Evolutionary conservation across 2,329 filamentous ascomycete species (phyloP).

Genomic region (Coniella lustricola): DNA sequence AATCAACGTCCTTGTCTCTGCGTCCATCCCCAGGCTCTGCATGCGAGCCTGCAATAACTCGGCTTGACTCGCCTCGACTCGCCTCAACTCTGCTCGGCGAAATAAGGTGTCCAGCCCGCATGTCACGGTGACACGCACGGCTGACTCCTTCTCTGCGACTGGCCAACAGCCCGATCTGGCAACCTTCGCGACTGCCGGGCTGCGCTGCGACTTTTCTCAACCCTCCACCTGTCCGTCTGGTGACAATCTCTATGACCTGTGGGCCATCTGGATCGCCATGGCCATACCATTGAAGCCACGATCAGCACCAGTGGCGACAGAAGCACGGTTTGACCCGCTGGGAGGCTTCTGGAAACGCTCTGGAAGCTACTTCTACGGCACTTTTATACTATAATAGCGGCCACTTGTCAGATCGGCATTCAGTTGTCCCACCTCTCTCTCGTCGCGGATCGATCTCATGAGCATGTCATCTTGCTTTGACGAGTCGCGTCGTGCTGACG

Average conservation of each 20-base stretch:
- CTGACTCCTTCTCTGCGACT: background rate
- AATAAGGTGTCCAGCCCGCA: too few species aligned
- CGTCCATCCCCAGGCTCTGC: background rate
- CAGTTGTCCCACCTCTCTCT: background rate
- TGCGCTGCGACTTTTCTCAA: too few species aligned
- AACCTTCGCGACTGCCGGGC: too few species aligned
- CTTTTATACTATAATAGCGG: too few species aligned
- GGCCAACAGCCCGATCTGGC: background rate
- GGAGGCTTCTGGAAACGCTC: conserved; percentile 11
- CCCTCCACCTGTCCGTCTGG: background rate
- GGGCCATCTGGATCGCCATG: background rate
- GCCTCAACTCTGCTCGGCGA: background rate
- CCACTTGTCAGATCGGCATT: background rate
- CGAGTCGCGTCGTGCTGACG: too few species aligned
- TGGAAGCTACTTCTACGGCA: conserved; percentile 2
- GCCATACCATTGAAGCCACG: background rate
- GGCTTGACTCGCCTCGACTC: background rate
- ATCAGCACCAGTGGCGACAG: conserved; percentile 15
- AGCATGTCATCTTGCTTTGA: too few species aligned
- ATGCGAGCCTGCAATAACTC: too few species aligned
- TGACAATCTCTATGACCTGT: background rate
- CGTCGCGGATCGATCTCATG: too few species aligned
- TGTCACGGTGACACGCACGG: background rate
- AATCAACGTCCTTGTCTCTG: background rate
- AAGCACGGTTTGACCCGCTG: conserved; percentile 2